Evolutionary conservation across 495 filamentous ascomycete genomes (phyloP).

Genomic region (Penicillium odoratum): DNA sequence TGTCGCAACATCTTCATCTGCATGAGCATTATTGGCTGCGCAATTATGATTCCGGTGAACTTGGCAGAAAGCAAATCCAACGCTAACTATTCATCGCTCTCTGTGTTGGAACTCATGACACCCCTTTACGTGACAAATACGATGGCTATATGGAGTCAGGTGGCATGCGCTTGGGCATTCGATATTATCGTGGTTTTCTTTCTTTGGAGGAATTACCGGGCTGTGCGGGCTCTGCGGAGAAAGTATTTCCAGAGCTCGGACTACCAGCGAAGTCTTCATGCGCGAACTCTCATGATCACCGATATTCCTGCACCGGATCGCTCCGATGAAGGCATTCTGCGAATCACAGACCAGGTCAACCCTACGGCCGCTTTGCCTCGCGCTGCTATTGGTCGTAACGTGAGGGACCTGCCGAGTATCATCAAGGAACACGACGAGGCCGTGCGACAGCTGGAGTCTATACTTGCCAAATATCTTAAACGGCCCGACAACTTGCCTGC

Average conservation of each 20-base stretch:
- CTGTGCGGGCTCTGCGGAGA: slow-evolving; percentile 66
- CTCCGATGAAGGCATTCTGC: slow-evolving; percentile 82
- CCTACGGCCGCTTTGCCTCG: slow-evolving; percentile 74
- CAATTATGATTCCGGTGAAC: slow-evolving; percentile 83
- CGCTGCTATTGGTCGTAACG: slow-evolving; percentile 84
- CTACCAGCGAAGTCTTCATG: slow-evolving; percentile 84
- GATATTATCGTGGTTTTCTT: slow-evolving; percentile 74
- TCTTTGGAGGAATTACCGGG: slow-evolving; percentile 87
- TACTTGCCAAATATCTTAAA: slow-evolving; percentile 86
- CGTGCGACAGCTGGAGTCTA: slow-evolving; percentile 77
- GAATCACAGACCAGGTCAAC: slow-evolving; percentile 71
- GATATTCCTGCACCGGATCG: slow-evolving; percentile 74
- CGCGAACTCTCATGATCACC: slow-evolving; percentile 88
- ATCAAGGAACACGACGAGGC: slow-evolving; percentile 80
- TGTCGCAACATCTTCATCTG: slow-evolving; percentile 84
- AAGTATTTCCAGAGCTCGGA: slow-evolving; percentile 84
- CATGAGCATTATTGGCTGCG: slow-evolving; percentile 71
- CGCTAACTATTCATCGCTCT: slow-evolving; percentile 22
- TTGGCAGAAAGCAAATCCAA: slow-evolving; percentile 50
- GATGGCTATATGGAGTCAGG: slow-evolving; percentile 71
- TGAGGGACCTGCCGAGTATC: slow-evolving; percentile 79
- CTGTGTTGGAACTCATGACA: slow-evolving; percentile 53
- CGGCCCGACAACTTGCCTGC: slow-evolving; percentile 79
- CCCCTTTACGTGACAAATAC: slow-evolving; percentile 45
- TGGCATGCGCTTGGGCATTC: slow-evolving; percentile 76